Evolutionary conservation across 2,329 filamentous ascomycete species (phyloP).

Genomic region (Penicillium expansum): DNA sequence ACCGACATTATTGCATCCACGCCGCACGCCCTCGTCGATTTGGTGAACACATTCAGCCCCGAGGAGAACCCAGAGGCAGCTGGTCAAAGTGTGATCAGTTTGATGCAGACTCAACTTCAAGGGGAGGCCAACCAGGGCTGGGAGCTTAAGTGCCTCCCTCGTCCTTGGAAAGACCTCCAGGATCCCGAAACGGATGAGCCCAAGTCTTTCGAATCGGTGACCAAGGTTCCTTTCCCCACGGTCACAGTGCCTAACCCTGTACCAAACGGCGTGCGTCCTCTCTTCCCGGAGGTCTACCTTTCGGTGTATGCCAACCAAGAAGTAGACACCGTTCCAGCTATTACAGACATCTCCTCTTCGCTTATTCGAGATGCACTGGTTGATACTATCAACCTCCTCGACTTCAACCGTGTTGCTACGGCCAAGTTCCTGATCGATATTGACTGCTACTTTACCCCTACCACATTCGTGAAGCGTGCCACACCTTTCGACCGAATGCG

Average conservation of each 20-base stretch:
- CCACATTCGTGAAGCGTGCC: constrained; percentile 89
- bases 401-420: constrained; percentile 85
- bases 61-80: constrained; percentile 60
- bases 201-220: constrained; percentile 58
- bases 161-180: constrained; percentile 49
- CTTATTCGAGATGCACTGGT: constrained; percentile 80
- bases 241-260: constrained; percentile 75
- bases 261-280: constrained; percentile 66
- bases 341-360: constrained; percentile 72
- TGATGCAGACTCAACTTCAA: constrained; percentile 84
- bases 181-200: constrained; percentile 47
- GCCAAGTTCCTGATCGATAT: constrained; percentile 90
- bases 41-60: constrained; percentile 79
- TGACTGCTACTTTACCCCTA: constrained; percentile 87
- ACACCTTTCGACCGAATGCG: constrained; percentile 88
- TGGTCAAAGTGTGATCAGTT: constrained; percentile 69
- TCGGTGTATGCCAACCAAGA: constrained; percentile 89
- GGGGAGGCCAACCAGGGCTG: constrained; percentile 71
- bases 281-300: constrained; percentile 92
- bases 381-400: constrained; percentile 89
- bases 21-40: constrained; percentile 75
- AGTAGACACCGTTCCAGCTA: constrained; percentile 79
- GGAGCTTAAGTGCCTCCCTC: constrained; percentile 65
- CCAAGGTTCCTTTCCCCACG: constrained; percentile 73
- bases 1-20: constrained; percentile 92